Evolutionary conservation across 495 filamentous ascomycete species (phyloP), one percentile per base, ranked within the genome.

Genomic region (Parathielavia hyrcaniae): DNA sequence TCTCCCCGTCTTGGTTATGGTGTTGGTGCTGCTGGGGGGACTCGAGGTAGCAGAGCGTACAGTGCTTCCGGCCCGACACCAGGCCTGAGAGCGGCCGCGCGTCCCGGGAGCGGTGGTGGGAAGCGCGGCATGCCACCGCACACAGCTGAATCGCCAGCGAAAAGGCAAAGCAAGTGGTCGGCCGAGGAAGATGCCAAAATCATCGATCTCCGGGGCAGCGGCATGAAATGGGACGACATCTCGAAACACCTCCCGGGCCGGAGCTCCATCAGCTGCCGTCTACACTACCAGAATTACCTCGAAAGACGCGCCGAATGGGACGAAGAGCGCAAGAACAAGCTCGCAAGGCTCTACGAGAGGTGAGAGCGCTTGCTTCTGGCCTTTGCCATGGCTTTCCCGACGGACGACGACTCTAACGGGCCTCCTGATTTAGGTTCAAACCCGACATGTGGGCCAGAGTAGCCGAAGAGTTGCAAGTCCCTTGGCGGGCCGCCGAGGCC

Each of bases 181-280:
- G 77, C 85, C 1, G 89, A 96, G 43, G 93, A 98, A 72, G 90
- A 97, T 68, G 84, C 85, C 41, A 66, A 91, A 50, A 95, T 95
- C 69, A 95, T 96, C 57, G 85, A 90, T 65, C 79, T 98, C 56
- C 83, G 93, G 26, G 88, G 88, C 35, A 84, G 80, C 61, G 89
- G 89, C 11, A 93, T 95, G 87, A 97, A 97, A 65, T 98, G 93
- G 93, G 93, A 97, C 61, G 95, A 98, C 72, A 96, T 98, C 67
- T 91, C 88, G 55, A 89, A 89, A 74, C 81, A 83, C 17, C 77
- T 97, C 22, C 90, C 91, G 1, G 93, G 92, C 55, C 84, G 93
- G 59, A 96, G 89, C 72, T 84, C 89, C 43, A 96, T 96, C 64
- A 91, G 88, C 57, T 98, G 93, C 71, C 84, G 93, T 22, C 79